A percentile compares a stretch with the other conserved stretches of the same genome.
Evolutionary conservation across 2,329 filamentous ascomycete species (phyloP).

Genomic region (Colletotrichum costaricense): DNA sequence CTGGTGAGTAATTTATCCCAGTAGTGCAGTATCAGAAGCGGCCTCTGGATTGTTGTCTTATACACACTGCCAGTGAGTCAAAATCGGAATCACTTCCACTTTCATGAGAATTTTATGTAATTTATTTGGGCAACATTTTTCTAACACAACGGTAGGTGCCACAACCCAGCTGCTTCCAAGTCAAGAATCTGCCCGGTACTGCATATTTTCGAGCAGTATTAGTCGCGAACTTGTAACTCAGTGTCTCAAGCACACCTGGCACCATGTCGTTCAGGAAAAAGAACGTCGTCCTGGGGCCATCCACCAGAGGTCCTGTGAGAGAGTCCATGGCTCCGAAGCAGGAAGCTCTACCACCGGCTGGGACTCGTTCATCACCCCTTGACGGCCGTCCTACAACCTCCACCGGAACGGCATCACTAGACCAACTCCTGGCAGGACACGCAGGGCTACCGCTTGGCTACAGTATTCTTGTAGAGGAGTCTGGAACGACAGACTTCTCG

Average conservation of each 20-base stretch:
- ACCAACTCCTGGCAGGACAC: slow-evolving; percentile 87
- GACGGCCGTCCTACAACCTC: slow-evolving; percentile 91
- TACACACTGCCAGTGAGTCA: neutral
- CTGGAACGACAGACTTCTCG: slow-evolving; percentile 93
- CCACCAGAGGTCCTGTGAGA: slow-evolving; percentile 37
- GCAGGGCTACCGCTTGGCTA: slow-evolving; percentile 85
- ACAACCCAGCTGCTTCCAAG: too few species aligned
- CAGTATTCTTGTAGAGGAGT: slow-evolving; percentile 85
- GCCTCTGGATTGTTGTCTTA: neutral
- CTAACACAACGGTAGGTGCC: neutral
- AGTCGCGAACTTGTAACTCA: neutral
- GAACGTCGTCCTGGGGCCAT: slow-evolving; percentile 61
- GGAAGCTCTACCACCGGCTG: slow-evolving; percentile 54
- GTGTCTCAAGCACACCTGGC: neutral
- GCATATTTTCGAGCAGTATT: neutral
- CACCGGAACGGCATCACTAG: slow-evolving; percentile 88
- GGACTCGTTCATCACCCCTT: slow-evolving; percentile 84
- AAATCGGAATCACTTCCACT: neutral
- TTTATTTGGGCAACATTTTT: neutral
- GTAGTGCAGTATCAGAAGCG: neutral
- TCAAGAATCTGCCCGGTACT: neutral
- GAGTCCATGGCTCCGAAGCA: slow-evolving; percentile 38
- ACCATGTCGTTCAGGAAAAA: slow-evolving; percentile 69
- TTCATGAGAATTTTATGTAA: neutral
- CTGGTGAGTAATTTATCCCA: neutral